Evolutionary conservation across 768 basidiomycete genomes (phyloP).

Genomic region (Suillus spraguei): DNA sequence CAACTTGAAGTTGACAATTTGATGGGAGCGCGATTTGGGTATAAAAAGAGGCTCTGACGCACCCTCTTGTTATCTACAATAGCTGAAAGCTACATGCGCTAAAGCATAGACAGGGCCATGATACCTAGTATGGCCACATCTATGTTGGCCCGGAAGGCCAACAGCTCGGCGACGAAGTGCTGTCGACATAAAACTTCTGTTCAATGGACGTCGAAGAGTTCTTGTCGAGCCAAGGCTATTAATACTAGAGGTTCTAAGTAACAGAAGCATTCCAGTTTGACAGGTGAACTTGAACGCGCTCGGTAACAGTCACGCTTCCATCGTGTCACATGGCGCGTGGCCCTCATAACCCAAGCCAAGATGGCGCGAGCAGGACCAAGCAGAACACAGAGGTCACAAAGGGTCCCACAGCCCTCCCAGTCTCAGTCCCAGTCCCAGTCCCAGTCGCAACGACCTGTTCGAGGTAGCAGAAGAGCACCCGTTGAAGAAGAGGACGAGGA

Average conservation of each 20-base stretch:
- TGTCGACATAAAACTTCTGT: no score
- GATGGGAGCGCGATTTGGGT: no score
- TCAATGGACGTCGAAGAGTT: neutral
- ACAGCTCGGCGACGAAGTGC: no score
- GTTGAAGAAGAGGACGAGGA: slow-evolving; percentile 40
- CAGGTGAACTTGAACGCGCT: slow-evolving; percentile 22
- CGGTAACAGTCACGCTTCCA: slow-evolving; percentile 16
- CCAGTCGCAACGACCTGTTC: slow-evolving; percentile 40
- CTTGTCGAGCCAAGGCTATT: neutral
- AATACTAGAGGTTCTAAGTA: neutral
- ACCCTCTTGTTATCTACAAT: no score
- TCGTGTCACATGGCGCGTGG: neutral
- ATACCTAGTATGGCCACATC: no score
- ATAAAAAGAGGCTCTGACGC: no score
- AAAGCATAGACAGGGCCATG: no score
- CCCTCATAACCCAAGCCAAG: neutral
- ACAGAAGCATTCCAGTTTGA: neutral
- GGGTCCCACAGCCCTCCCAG: slow-evolving; percentile 40
- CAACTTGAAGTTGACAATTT: neutral
- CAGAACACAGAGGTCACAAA: slow-evolving; percentile 40
- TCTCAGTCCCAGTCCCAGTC: slow-evolving; percentile 42
- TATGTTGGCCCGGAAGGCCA: no score
- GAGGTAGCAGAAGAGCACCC: slow-evolving; percentile 22
- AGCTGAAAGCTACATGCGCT: no score
- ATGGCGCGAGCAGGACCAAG: slow-evolving; percentile 39